Conservation (phyloP, 805 yeast genomes). For the Barnettozyma californica region DNA sequence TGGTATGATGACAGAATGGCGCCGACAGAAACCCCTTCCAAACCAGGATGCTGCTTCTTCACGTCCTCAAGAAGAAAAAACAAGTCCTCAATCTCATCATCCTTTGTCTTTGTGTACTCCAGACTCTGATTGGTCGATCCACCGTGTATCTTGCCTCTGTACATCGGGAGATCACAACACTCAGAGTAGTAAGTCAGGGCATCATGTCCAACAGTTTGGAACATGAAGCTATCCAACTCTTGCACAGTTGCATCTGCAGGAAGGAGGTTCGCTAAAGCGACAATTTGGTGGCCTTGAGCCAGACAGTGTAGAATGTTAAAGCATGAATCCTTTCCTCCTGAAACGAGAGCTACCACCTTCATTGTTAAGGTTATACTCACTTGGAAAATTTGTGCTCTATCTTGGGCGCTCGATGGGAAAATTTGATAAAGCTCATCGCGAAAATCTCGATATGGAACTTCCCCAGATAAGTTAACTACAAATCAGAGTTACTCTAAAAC, state of each 20-base stretch:
- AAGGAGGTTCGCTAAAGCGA: constrained; percentile 78
- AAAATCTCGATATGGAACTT: too few relatives aligned
- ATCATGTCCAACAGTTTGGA: constrained; percentile 94
- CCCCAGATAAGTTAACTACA: too few relatives aligned
- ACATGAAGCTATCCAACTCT: constrained; percentile 94
- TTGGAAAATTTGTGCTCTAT: too few relatives aligned
- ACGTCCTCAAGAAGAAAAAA: constrained; percentile 47
- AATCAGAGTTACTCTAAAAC: too few relatives aligned
- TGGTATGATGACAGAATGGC: constrained; percentile 96
- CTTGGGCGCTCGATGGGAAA: neutral
- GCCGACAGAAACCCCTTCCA: constrained; percentile 89
- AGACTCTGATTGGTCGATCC: constrained; percentile 55
- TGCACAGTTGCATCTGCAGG: constrained; percentile 49
- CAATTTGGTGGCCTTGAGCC: constrained; percentile 78
- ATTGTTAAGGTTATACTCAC: constrained; percentile 31
- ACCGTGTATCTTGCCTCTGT: constrained; percentile 61
- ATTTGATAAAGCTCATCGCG: neutral
- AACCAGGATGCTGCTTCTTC: constrained; percentile 52
- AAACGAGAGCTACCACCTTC: constrained; percentile 88
- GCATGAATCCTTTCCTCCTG: constrained; percentile 97
- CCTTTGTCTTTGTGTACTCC: constrained; percentile 61
- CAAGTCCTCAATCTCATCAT: constrained; percentile 89
- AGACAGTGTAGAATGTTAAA: constrained; percentile 83
- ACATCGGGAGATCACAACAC: constrained; percentile 78
- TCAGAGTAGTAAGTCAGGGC: constrained; percentile 58